Percentiles rank a stretch among this genome's conserved stretches.
Conservation (phyloP, 2,329 filamentous ascomycete species). For the Chrysosporium queenslandicum region DNA sequence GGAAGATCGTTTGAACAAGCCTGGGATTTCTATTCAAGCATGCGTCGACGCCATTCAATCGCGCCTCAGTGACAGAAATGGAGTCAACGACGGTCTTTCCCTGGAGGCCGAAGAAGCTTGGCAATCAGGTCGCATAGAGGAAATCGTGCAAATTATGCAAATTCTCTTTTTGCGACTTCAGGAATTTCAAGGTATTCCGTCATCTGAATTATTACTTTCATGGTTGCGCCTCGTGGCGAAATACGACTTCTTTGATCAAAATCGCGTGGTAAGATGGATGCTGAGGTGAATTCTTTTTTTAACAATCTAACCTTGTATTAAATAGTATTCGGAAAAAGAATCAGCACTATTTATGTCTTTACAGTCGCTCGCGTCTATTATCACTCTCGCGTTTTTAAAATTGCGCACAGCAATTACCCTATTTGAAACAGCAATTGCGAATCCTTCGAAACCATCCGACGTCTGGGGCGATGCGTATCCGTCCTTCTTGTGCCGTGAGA, state of each 20-base stretch:
- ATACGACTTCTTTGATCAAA: conserved; percentile 58
- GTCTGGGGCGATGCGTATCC: conserved; percentile 31
- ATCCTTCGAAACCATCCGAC: conserved; percentile 20
- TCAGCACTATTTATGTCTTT: conserved; percentile 43
- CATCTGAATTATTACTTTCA: conserved; percentile 49
- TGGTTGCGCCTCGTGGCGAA: conserved; percentile 68
- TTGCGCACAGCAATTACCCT: conserved; percentile 51
- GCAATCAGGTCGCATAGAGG: conserved; percentile 54
- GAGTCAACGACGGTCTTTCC: conserved; percentile 42
- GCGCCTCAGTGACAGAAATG: conserved; percentile 28
- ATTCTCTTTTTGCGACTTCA: conserved; percentile 62
- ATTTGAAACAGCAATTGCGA: conserved; percentile 26
- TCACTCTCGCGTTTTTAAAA: conserved; percentile 64
- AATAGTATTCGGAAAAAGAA: conserved; percentile 34
- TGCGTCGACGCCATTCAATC: conserved; percentile 30
- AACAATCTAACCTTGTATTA: conserved; percentile 16
- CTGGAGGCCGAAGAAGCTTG: conserved; percentile 50
- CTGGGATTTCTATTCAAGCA: conserved; percentile 22
- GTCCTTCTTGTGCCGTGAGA: conserved; percentile 60
- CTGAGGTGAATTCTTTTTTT: background rate
- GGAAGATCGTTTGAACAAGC: conserved; percentile 20
- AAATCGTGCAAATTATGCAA: conserved; percentile 64
- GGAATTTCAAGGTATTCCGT: conserved; percentile 46
- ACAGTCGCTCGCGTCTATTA: conserved; percentile 58
- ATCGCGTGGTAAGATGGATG: conserved; percentile 44